Evolutionary conservation across 805 yeast species (phyloP), one percentile per base, ranked within the genome.

Genomic region (Kodamaea restingae): DNA sequence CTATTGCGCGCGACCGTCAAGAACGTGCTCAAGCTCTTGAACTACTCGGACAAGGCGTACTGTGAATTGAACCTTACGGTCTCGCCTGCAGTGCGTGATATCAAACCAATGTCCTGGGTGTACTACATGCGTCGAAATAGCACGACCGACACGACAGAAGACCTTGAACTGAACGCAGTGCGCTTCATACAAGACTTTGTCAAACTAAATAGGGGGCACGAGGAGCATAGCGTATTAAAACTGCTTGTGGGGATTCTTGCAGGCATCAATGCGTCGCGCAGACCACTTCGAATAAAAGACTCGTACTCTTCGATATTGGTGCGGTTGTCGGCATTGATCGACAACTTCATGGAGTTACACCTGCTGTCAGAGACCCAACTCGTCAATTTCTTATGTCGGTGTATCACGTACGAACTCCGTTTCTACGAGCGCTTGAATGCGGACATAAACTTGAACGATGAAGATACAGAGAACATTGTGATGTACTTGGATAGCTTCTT

Each of bases 401-500:
- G 63, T 38, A 44, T 54, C 17, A 29, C 33, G 3, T 44, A 55
- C 36, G 60, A 57, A 27, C 32, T 41, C 4, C 27, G 32, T 9
- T 50, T 43, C 37, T 50, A 42, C 31, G 29, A 47, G 26, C 39
- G 45, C 12, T 35, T 53, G 32, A 50, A 51, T 18, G 32, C 43
- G 7, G 45, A 46, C n/a, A 32, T 40, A 10, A 28, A 35, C n/a
- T 15, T 52, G 12, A 35, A 39, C 12, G 47, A 51, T 10, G 48
- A 49, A 15, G 56, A 54, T 31, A 52, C 63, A 7, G 49, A 50
- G n/a, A 37, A 47, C 24, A 45, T 58, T 7, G 54, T 50, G 3
- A 35, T 36, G 2, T 46, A 50, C 5, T 32, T 58, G 27, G 63
- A 58, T 35, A 37, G 39, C 7, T 44, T 55, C 24, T 42, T 55